Evolutionary conservation across 2,329 filamentous ascomycete species (phyloP).

Genomic region (Aureobasidium lini): DNA sequence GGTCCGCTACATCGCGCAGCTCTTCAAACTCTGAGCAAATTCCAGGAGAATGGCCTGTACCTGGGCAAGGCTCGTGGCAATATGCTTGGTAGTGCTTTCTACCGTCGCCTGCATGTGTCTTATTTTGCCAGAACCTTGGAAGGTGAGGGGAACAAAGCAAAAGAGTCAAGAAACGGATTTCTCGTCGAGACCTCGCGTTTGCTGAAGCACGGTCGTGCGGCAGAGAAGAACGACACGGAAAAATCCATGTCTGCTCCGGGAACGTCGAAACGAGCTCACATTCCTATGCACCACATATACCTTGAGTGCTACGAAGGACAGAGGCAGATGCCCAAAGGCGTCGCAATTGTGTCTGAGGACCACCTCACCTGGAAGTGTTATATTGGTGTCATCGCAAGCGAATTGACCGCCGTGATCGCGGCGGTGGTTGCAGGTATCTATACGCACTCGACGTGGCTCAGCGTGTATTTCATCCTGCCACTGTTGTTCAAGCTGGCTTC

Average conservation of each 20-base stretch:
- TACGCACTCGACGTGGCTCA: not conserved
- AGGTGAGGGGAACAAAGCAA: not conserved
- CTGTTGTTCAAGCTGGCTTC: not conserved
- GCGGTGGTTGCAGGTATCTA: not conserved
- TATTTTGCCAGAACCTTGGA: not conserved
- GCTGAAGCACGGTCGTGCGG: not conserved
- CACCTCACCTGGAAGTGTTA: not conserved
- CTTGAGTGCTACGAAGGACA: not conserved
- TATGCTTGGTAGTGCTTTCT: not conserved
- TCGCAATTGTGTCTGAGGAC: not conserved
- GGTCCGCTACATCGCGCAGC: not conserved
- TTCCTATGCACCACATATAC: not conserved
- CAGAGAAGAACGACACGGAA: not conserved
- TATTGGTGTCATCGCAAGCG: not conserved
- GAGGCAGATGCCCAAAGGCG: not conserved
- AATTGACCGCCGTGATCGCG: not conserved
- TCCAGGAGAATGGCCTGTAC: not conserved
- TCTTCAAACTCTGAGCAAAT: not conserved
- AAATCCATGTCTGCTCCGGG: not conserved
- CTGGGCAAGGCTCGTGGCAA: not conserved
- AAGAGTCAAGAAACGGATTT: not conserved
- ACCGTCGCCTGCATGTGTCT: not conserved
- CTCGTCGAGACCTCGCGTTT: not conserved
- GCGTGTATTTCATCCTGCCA: not conserved
- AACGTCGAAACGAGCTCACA: not conserved